Evolutionary conservation across 495 filamentous ascomycete genomes (phyloP), one percentile per base, ranked within the genome.

Genomic region (Tirmania nivea): DNA sequence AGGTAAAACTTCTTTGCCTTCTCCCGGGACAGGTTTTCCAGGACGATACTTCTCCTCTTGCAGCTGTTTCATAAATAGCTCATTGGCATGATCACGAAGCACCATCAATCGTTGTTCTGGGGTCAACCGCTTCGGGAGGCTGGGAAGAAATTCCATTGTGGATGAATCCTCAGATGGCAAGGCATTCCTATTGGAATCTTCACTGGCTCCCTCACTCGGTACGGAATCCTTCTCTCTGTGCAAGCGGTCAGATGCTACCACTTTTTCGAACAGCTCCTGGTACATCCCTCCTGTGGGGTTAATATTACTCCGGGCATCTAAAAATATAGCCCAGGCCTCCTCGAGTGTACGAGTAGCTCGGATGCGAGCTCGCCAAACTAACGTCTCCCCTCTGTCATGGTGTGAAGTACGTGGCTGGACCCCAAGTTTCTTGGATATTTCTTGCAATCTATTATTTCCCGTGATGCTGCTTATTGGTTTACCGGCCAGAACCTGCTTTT

Each of bases 271-370:
- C 71, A 84, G 81, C 34, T 74, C 77, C 50, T 68, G 60, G 60
- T 77, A 81, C 1, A 79, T 67, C 25, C 64, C 63, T 1, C 57
- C 21, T 3, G 48, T 35, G 19, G 55, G 54, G 17, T 45, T 45
- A 42, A 50, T 36, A 9, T 37, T 36, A 25, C 72, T 66, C 56
- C 75, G 69, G 48, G 69, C 78, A 0, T 75, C 70, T 9, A 79
- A 60, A 61, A 84, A 86, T 54, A 75, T 76, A 14, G 73, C 74
- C 82, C 82, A 86, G 10, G 81, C 82, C 67, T 86, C 81, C 37
- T 79, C 71, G 19, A 77, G 62, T 2, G 81, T 85, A 17, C 81
- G 69, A 8, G 81, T 86, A 10, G 80, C 72, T 34, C 70, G 67
- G 37, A 84, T 74, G 9, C 80, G 72, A 10, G 74, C 77, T 34